Conservation (phyloP, 2,329 filamentous ascomycete species). For the Teratosphaeria viscida region DNA sequence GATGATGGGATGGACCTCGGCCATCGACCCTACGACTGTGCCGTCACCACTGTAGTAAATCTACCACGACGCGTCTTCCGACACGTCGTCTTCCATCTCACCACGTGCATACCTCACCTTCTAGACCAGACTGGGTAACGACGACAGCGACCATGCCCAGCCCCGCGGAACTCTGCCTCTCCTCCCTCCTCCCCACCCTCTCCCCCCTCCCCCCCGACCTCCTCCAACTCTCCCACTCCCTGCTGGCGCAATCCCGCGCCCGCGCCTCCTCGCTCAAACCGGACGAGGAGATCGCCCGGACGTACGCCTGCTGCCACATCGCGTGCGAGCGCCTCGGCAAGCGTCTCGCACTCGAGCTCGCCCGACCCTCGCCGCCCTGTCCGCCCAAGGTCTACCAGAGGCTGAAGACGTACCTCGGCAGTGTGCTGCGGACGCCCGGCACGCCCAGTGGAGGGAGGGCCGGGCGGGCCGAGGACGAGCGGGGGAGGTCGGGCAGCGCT, state of each 20-base stretch:
- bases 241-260: conserved; percentile 71
- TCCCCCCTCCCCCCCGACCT: conserved; percentile 60
- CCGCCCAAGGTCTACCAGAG: conserved; percentile 74
- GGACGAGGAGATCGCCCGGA: conserved; percentile 78
- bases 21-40: not conserved
- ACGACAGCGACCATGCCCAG: not conserved
- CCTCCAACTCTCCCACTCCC: conserved; percentile 57
- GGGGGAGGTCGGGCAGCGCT: not conserved
- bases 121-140: too few species aligned
- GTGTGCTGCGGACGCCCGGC: conserved; percentile 43
- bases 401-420: conserved; percentile 69
- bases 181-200: conserved; percentile 64
- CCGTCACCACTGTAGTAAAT: not conserved
- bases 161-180: conserved; percentile 61
- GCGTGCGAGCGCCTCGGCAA: conserved; percentile 82
- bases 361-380: conserved; percentile 66
- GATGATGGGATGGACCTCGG: not conserved
- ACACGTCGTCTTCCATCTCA: not conserved
- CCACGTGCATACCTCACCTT: too few species aligned
- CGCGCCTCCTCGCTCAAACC: conserved; percentile 67
- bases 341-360: conserved; percentile 62
- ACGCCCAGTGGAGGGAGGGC: not conserved
- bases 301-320: conserved; percentile 76
- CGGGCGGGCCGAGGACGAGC: not conserved
- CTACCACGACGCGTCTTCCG: not conserved